Evolutionary conservation across 2,329 filamentous ascomycete species (phyloP).

Genomic region (Cercospora sojina): DNA sequence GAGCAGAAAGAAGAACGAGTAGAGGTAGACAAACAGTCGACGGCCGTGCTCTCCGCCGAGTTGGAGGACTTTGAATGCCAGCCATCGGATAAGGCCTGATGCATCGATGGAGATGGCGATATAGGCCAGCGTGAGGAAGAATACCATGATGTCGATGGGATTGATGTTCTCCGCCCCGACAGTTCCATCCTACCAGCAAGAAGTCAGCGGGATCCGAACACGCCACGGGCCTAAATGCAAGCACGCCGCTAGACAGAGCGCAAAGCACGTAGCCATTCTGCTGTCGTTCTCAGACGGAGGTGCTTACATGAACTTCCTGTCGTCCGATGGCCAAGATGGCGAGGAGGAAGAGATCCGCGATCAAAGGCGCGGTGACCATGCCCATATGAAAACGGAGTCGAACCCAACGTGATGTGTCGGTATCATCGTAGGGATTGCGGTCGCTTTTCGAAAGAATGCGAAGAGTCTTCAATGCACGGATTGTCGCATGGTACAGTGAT

Average conservation of each 20-base stretch:
- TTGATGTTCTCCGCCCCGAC: slow-evolving; percentile 64
- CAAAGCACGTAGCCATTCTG: neutral
- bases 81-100: slow-evolving; percentile 67
- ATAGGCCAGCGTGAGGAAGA: slow-evolving; percentile 69
- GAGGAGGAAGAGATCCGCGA: slow-evolving; percentile 69
- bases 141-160: slow-evolving; percentile 71
- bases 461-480: slow-evolving; percentile 46
- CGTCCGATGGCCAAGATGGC: slow-evolving; percentile 67
- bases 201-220: neutral
- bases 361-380: slow-evolving; percentile 67
- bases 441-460: slow-evolving; percentile 54
- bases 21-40: slow-evolving; percentile 69
- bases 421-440: slow-evolving; percentile 8
- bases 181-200: slow-evolving; percentile 56
- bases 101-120: slow-evolving; percentile 77
- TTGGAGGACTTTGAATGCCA: slow-evolving; percentile 69
- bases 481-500: slow-evolving; percentile 46
- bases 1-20: slow-evolving; percentile 67
- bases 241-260: neutral
- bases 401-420: slow-evolving; percentile 2
- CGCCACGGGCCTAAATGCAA: neutral
- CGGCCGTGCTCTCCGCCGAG: slow-evolving; percentile 67
- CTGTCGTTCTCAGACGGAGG: neutral
- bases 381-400: slow-evolving; percentile 63
- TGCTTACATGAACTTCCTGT: slow-evolving; percentile 56